Percentiles rank a stretch among this genome's conserved stretches.
Evolutionary conservation across 805 yeast species (phyloP).

Genomic region (Metschnikowia chrysomelidarum): DNA sequence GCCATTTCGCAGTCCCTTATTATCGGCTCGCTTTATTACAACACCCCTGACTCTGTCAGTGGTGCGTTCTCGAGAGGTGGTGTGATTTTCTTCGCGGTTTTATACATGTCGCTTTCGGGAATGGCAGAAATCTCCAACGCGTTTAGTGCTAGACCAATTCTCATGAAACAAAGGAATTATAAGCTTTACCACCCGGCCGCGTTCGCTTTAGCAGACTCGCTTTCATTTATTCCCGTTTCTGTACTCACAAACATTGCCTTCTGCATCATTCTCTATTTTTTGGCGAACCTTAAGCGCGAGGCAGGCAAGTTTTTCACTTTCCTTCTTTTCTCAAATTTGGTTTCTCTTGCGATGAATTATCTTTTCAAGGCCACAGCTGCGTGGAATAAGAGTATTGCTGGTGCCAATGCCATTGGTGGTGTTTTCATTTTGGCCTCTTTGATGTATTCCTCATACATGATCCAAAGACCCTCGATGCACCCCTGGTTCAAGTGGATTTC

Average conservation of each 20-base stretch:
- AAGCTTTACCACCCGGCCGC: constrained; percentile 31
- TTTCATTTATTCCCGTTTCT: constrained; percentile 27
- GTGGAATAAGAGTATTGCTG: constrained; percentile 49
- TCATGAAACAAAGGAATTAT: constrained; percentile 31
- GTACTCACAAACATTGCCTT: constrained; percentile 47
- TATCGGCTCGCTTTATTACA: constrained; percentile 60
- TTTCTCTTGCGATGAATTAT: constrained; percentile 52
- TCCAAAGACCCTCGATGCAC: constrained; percentile 34
- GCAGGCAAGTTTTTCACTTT: constrained; percentile 57
- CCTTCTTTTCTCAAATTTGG: constrained; percentile 44
- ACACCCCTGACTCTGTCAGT: constrained; percentile 46
- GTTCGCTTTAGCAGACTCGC: constrained; percentile 25
- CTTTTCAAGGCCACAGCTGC: constrained; percentile 55
- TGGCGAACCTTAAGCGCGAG: constrained; percentile 48
- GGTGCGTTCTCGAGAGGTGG: constrained; percentile 70
- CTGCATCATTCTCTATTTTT: constrained; percentile 52
- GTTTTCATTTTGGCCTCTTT: constrained; percentile 35
- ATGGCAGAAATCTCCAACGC: constrained; percentile 42
- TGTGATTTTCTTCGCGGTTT: constrained; percentile 54
- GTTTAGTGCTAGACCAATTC: constrained; percentile 24
- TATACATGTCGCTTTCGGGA: constrained; percentile 51
- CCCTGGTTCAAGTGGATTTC: constrained; percentile 38
- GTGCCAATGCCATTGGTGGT: constrained; percentile 57
- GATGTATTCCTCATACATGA: constrained; percentile 32
- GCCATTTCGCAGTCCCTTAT: constrained; percentile 57